Evolutionary conservation across 148 eudicot genomes (phyloP), one percentile per base, ranked within the genome.

Genomic region (Rheum nobile): DNA sequence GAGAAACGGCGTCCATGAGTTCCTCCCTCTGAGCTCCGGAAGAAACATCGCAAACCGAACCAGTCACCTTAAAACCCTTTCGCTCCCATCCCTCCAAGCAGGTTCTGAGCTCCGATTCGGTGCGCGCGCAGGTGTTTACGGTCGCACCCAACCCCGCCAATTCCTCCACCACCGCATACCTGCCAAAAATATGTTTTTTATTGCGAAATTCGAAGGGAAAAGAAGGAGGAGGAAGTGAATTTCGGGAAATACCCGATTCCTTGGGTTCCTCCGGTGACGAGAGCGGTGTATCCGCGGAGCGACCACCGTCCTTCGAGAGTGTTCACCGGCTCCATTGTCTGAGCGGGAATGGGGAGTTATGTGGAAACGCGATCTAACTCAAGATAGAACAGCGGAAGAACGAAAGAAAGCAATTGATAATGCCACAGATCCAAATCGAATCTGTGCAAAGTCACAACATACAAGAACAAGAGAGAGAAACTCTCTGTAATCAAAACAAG

Each of bases 231-330:
- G 29, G 52, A 8, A 75, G 57, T 19, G 24, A 34, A 46, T 24
- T 26, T 50, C n/a, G 14, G 55, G 75, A 65, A 26, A 65, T 46
- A 93, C 91, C 98, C 96, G 50, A 93, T 93, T 71, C 96, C 98
- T 34, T 92, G 92, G 26, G 98, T 87, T 79, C 98, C 98, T 21
- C 98, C 98, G 46, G 98, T 93, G 82, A 93, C 94, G 12, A 90
- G 92, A 72, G 98, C 98, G 5, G 86, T 90, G 84, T 43, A 83
- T 52, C 96, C 92, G 43, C 84, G 44, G 14, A 90, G 92, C 10
- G 88, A 82, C 96, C 98, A 93, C 59, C 88, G 35, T 28, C 8
- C 32, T 4, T 31, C 37, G 8, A 61, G 37, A 13, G 19, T 29
- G 39, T 37, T 37, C 39, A 37, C 39, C 39, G 39, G 39, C 39